Base-by-base conservation (phyloP, 148 eudicot genomes). In the Amaranthus hypochondriacus region DNA sequence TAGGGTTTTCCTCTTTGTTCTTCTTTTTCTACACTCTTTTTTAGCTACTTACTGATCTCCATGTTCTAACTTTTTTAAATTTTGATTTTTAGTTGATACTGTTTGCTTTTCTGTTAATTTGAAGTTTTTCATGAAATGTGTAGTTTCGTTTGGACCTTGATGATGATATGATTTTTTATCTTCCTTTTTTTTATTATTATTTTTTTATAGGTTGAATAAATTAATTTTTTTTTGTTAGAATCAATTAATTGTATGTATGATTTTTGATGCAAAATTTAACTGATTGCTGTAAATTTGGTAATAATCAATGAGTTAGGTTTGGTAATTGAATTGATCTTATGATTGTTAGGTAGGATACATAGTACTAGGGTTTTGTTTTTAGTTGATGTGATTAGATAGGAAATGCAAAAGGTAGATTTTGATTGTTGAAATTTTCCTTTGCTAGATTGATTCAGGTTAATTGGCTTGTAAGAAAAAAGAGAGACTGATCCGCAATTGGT, bases 1-100 rank as follows among this genome's bases (percentile, higher is more conserved):
- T 71, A 80, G 76, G 79, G 76, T 70, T 75, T 28, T 64, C 58
- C 50, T 62, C 66, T 44, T 58, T 67, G 42, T 42, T 71, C 42
- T 46, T 69, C 46, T 69, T 76, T 60, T 56, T 12, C 10, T 50
- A 12, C 8, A 10, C 42, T 67, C 21, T 57, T 12, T 69, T 60
- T 63, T 5, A 1, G 0, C 39, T 28, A 53, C 53, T 50, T 68
- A 50, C 71, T 75, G 62, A 64, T 79, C 68, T 65, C 50, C 46
- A 6, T 21, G 15, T 67, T 43, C 12, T 52, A 21, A 66, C 42
- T 60, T 18, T 14, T 44, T 62, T 76, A 56, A 12, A 43, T 0
- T 21, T 12, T 46, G 11, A 11, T 59, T 60, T 48, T 5, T 68
- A 43, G 4, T 43, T 76, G 62, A 18, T 1, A 47, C 8, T 18